A percentile compares a stretch with the other conserved stretches of the same genome.
Evolutionary conservation across 2,329 filamentous ascomycete genomes (phyloP).

Genomic region (Phyllosticta citribraziliensis): DNA sequence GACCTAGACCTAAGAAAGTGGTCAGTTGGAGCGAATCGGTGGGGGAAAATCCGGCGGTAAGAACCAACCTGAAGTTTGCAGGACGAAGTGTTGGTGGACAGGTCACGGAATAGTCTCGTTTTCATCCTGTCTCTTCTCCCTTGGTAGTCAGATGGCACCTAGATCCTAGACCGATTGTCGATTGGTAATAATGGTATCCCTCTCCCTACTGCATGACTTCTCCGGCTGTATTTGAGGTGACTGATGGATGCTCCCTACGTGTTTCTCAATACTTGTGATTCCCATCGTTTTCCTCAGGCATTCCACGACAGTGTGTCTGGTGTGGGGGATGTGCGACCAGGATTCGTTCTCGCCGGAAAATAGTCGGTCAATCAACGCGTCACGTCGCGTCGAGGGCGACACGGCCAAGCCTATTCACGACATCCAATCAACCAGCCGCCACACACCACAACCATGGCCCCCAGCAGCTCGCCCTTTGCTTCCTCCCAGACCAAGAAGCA

Average conservation of each 20-base stretch:
- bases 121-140: background rate
- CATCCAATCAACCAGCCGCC: background rate
- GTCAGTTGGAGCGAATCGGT: background rate
- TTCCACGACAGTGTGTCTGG: too few relatives aligned
- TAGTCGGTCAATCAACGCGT: background rate
- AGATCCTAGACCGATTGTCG: background rate
- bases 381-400: background rate
- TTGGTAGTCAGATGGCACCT: background rate
- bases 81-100: background rate
- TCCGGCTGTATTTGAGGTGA: too few relatives aligned
- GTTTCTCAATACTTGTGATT: too few relatives aligned
- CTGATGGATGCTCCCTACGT: too few relatives aligned
- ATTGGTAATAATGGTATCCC: background rate
- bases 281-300: too few relatives aligned
- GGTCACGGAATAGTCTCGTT: background rate
- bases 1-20: background rate
- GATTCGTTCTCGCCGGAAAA: background rate
- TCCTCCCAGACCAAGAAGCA: constrained; percentile 53
- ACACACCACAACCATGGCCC: constrained; percentile 22
- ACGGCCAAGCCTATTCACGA: background rate
- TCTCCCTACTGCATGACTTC: background rate
- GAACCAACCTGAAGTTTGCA: background rate
- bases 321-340: background rate
- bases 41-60: background rate
- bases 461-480: constrained; percentile 24